These are phyloP conservation scores for Thelephora terrestris DNA, from an alignment of 1,284 basidiomycete genomes.

Conservation along the genomic window DNA sequence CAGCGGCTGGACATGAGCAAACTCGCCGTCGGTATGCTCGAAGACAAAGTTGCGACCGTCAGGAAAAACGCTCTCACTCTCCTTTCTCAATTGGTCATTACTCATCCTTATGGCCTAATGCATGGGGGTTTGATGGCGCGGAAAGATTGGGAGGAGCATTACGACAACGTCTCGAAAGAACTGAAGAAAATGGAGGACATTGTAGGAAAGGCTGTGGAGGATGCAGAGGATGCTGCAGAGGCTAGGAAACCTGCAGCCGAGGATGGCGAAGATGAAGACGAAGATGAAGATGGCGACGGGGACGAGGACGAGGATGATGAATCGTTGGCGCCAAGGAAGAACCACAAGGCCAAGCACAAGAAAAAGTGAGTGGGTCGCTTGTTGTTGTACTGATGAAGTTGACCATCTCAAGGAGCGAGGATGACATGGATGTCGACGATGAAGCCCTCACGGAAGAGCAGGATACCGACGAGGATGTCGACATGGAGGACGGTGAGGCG, in stretches of 20 bases:
- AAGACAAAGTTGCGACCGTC: conserved; percentile 87
- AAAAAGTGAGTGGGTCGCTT: conserved; percentile 10
- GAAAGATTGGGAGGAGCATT: conserved; percentile 68
- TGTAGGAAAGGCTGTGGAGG: conserved; percentile 47
- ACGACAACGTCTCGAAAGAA: conserved; percentile 56
- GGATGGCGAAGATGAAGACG: conserved; percentile 26
- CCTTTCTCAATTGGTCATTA: conserved; percentile 70
- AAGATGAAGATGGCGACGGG: conserved; percentile 23
- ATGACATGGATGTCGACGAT: conserved; percentile 48
- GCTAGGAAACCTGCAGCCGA: conserved; percentile 26
- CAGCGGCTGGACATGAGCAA: conserved; percentile 73
- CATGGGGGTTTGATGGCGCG: conserved; percentile 78
- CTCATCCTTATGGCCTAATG: conserved; percentile 83
- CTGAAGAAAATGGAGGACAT: conserved; percentile 45
- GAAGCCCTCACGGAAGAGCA: conserved; percentile 18
- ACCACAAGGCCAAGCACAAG: conserved; percentile 10
- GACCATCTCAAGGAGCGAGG: conserved; percentile 17
- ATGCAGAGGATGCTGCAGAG: conserved; percentile 26
- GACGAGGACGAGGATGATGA: conserved; percentile 23
- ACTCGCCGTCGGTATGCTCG: conserved; percentile 70
- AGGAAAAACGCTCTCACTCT: conserved; percentile 79
- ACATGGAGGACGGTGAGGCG: conserved; percentile 27
- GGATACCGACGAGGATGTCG: conserved; percentile 21
- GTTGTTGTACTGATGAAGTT: not conserved
- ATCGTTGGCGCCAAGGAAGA: conserved; percentile 12